A percentile compares a stretch with the other conserved stretches of the same genome.
Conservation (phyloP, 768 basidiomycete species). For the Mycena polygramma region DNA sequence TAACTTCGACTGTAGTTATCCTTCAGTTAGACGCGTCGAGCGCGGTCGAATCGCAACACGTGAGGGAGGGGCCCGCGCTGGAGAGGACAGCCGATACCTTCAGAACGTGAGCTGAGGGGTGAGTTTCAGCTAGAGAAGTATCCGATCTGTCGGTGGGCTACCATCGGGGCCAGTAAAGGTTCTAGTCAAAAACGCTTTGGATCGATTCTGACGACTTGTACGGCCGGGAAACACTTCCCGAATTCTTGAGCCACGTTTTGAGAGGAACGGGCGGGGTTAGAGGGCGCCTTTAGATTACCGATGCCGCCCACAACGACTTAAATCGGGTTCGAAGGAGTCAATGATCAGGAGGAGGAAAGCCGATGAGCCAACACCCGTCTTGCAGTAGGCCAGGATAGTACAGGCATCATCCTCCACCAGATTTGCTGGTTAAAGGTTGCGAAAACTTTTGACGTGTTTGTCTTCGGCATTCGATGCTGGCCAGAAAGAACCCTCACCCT, state of each 20-base stretch:
- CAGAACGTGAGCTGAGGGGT: background rate
- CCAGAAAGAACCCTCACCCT: background rate
- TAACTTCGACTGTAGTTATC: background rate
- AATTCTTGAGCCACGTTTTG: background rate
- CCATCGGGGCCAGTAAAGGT: background rate
- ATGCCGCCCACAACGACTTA: background rate
- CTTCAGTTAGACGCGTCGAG: background rate
- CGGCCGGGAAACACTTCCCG: slow-evolving; percentile 9
- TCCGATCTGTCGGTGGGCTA: slow-evolving; percentile 14
- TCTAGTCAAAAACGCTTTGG: background rate
- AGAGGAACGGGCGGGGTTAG: slow-evolving; percentile 3
- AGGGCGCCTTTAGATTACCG: background rate
- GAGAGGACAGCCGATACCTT: background rate
- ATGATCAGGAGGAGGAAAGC: background rate
- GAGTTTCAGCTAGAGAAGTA: background rate
- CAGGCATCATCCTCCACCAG: background rate
- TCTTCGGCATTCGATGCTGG: background rate
- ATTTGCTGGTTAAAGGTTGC: background rate
- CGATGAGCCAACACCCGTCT: background rate
- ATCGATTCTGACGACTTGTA: background rate
- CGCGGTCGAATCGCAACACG: background rate
- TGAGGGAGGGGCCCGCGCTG: background rate
- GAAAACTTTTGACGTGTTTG: background rate
- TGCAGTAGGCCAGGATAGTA: background rate
- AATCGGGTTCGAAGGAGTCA: background rate